phyloP scores from a whole-genome alignment of 306 rosid species.

The Malus sieversii region DNA sequence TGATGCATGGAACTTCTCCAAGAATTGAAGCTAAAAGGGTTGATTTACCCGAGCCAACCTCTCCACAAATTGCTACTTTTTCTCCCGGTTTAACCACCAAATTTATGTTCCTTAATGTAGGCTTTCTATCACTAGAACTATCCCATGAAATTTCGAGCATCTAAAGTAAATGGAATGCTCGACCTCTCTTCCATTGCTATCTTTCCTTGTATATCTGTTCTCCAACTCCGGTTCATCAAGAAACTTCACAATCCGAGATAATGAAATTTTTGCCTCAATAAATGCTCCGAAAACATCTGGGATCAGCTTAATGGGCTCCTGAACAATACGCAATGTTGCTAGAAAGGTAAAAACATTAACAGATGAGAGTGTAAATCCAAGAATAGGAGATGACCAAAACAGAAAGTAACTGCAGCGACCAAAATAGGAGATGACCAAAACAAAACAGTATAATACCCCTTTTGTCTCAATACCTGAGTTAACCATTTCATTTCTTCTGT shows the following conservation, averaged over 20 bases:
- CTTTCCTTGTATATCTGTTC: conserved; percentile 2
- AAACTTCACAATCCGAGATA: conserved; percentile 17
- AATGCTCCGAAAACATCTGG: conserved; percentile 21
- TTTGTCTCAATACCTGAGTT: conserved; percentile 1
- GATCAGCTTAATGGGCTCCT: conserved; percentile 24
- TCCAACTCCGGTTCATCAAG: conserved; percentile 25
- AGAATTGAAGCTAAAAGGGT: conserved; percentile 29
- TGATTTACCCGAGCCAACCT: conserved; percentile 31
- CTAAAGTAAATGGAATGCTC: conserved; percentile 9
- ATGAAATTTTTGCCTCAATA: conserved; percentile 26
- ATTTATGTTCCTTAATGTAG: conserved; percentile 14
- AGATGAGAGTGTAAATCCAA: conserved; percentile 15
- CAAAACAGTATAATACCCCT: conserved; percentile 1
- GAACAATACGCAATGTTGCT: conserved; percentile 24
- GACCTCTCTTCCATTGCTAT: background rate
- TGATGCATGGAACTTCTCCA: conserved; percentile 24
- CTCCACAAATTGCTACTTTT: conserved; percentile 31
- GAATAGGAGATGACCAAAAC: background rate
- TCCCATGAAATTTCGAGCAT: conserved; percentile 24
- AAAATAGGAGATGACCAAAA: conserved; percentile 29
- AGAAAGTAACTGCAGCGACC: conserved; percentile 21
- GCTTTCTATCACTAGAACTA: background rate
- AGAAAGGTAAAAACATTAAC: conserved; percentile 22
- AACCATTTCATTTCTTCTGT: conserved; percentile 18
- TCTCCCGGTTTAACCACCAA: conserved; percentile 16